Evolutionary conservation across 2,329 filamentous ascomycete species (phyloP).

Genomic region (Thielaviopsis euricoi): DNA sequence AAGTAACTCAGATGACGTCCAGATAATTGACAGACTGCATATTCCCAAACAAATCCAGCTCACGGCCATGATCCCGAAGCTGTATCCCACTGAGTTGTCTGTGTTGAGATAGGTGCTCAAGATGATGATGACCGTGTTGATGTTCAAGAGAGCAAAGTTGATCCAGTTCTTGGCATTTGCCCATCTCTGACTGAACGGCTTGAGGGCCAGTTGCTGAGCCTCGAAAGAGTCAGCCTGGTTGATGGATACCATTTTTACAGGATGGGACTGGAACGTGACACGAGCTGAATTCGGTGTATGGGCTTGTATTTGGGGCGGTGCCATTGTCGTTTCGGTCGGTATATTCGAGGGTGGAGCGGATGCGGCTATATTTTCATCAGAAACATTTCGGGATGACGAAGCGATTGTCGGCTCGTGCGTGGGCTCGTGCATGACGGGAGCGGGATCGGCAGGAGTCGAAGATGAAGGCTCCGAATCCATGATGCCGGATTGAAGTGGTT

Average conservation of each 20-base stretch:
- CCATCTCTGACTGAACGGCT: neutral
- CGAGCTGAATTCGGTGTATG: neutral
- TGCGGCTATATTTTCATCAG: neutral
- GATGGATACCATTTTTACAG: neutral
- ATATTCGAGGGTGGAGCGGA: neutral
- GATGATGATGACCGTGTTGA: slow-evolving; percentile 1
- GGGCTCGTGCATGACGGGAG: neutral
- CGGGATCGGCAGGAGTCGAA: neutral
- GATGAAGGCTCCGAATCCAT: neutral
- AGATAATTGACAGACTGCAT: neutral
- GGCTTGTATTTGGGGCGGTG: neutral
- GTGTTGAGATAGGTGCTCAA: neutral
- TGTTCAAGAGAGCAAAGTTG: neutral
- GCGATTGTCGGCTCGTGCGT: neutral
- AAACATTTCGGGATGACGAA: neutral
- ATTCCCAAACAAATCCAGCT: neutral
- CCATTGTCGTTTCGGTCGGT: neutral
- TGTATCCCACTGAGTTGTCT: neutral
- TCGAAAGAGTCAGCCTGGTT: neutral
- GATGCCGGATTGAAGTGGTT: neutral
- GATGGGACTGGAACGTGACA: neutral
- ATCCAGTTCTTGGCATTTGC: neutral
- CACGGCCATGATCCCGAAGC: neutral
- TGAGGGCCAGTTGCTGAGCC: neutral
- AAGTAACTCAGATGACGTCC: neutral